Evolutionary conservation across 192 early-diverging fungal genomes (phyloP).

Genomic region (Chytriomyces confervae): DNA sequence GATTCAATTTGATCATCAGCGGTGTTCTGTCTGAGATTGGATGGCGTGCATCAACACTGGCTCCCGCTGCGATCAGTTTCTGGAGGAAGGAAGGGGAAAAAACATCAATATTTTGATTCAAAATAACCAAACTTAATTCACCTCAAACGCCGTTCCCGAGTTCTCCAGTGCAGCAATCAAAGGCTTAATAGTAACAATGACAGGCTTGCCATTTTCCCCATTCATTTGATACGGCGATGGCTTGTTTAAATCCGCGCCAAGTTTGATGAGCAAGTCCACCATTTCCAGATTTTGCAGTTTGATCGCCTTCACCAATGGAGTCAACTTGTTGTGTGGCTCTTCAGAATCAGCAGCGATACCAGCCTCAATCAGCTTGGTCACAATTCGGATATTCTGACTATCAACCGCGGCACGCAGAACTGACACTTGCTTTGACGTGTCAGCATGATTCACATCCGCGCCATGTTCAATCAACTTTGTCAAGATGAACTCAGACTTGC

Average conservation of each 20-base stretch:
- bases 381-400: slow-evolving; percentile 17
- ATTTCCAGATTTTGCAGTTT: slow-evolving; percentile 1
- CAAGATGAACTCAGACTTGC: slow-evolving; percentile 19
- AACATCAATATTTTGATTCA: too few relatives aligned
- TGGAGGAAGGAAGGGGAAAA: too few relatives aligned
- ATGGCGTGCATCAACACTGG: slow-evolving; percentile 30
- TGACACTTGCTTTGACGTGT: slow-evolving; percentile 31
- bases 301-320: slow-evolving; percentile 50
- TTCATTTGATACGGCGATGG: slow-evolving; percentile 11
- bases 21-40: slow-evolving; percentile 13
- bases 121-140: background rate
- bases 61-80: slow-evolving; percentile 28
- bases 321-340: slow-evolving; percentile 24
- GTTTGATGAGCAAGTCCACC: slow-evolving; percentile 22
- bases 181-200: background rate
- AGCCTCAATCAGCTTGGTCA: slow-evolving; percentile 35
- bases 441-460: slow-evolving; percentile 16
- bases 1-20: slow-evolving; percentile 27
- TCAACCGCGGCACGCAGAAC: slow-evolving; percentile 36
- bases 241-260: slow-evolving; percentile 4
- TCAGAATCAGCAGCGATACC: slow-evolving; percentile 40
- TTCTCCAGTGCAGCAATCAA: background rate
- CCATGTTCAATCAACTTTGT: slow-evolving; percentile 33
- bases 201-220: slow-evolving; percentile 8
- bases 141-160: background rate